Conservation (phyloP, 2,329 filamentous ascomycete species). For the Cytospora chrysosperma region DNA sequence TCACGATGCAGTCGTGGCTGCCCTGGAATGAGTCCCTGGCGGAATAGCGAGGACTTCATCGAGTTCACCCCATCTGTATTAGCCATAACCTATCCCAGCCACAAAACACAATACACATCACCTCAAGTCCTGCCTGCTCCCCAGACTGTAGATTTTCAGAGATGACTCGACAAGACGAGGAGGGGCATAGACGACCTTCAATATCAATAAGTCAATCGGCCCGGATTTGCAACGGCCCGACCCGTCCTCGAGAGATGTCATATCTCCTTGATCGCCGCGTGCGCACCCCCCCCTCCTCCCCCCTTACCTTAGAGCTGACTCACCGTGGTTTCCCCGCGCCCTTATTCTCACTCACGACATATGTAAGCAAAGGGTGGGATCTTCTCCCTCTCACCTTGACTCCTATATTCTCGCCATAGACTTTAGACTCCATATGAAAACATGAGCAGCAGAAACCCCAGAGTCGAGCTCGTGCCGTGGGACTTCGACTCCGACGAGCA, state of each 20-base stretch:
- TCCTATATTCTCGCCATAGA: rapidly evolving
- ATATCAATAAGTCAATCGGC: neutral
- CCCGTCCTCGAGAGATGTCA: neutral
- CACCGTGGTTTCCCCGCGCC: neutral
- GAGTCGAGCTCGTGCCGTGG: slow-evolving; percentile 43
- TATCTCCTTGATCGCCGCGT: neutral
- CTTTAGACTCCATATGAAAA: neutral
- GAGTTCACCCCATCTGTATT: neutral
- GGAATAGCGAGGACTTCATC: neutral
- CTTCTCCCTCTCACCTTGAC: neutral
- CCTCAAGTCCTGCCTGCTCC: neutral
- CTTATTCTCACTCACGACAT: neutral
- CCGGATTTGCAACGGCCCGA: neutral
- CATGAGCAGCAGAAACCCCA: slow-evolving; percentile 15
- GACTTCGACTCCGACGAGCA: slow-evolving; percentile 42
- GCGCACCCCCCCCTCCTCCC: no score
- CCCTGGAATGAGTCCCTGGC: slow-evolving; percentile 34
- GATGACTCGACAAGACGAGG: neutral
- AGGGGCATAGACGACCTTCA: no score
- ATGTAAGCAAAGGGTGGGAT: neutral
- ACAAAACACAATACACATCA: neutral
- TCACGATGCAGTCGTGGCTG: slow-evolving; percentile 39
- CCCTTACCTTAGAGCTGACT: neutral
- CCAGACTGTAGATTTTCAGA: neutral
- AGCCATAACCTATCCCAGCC: neutral